Evolutionary conservation across 352 stramenopile species (phyloP).

Genomic region (Globisporangium takayamanum): DNA sequence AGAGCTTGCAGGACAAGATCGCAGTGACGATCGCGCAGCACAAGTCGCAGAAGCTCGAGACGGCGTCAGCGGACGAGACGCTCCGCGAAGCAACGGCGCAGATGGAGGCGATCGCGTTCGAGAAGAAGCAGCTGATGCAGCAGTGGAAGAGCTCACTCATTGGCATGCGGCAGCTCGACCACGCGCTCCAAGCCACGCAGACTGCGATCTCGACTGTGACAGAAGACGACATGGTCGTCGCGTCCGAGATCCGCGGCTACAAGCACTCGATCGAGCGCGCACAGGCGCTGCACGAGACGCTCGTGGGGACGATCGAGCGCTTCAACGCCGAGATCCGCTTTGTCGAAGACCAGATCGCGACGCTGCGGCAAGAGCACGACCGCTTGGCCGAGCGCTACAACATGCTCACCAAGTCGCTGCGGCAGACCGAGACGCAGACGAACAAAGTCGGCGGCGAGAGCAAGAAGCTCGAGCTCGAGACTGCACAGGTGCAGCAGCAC

Average conservation of each 20-base stretch:
- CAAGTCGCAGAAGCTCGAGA: slow-evolving; percentile 82
- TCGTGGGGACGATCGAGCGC: slow-evolving; percentile 79
- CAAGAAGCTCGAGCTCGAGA: slow-evolving; percentile 72
- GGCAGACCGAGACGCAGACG: slow-evolving; percentile 82
- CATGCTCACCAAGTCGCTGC: slow-evolving; percentile 84
- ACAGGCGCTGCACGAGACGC: slow-evolving; percentile 75
- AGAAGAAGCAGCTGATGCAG: slow-evolving; percentile 94
- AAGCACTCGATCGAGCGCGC: slow-evolving; percentile 81
- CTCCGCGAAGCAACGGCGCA: slow-evolving; percentile 83
- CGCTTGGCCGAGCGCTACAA: slow-evolving; percentile 76
- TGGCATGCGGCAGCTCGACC: slow-evolving; percentile 86
- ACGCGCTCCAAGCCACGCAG: slow-evolving; percentile 87
- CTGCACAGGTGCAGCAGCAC: slow-evolving; percentile 56
- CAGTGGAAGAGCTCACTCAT: slow-evolving; percentile 95
- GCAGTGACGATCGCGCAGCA: slow-evolving; percentile 73
- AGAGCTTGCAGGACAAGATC: slow-evolving; percentile 85
- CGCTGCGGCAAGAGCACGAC: slow-evolving; percentile 59
- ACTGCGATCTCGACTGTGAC: slow-evolving; percentile 71
- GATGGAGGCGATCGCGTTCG: slow-evolving; percentile 90
- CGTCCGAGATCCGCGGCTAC: slow-evolving; percentile 85
- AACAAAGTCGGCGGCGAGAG: slow-evolving; percentile 46
- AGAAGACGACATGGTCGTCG: slow-evolving; percentile 78
- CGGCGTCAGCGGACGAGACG: slow-evolving; percentile 78
- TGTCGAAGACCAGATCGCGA: slow-evolving; percentile 59
- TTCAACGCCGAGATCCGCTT: slow-evolving; percentile 80